phyloP scores from a whole-genome alignment of 176 grass and related monocot species.

The Olyra latifolia region DNA sequence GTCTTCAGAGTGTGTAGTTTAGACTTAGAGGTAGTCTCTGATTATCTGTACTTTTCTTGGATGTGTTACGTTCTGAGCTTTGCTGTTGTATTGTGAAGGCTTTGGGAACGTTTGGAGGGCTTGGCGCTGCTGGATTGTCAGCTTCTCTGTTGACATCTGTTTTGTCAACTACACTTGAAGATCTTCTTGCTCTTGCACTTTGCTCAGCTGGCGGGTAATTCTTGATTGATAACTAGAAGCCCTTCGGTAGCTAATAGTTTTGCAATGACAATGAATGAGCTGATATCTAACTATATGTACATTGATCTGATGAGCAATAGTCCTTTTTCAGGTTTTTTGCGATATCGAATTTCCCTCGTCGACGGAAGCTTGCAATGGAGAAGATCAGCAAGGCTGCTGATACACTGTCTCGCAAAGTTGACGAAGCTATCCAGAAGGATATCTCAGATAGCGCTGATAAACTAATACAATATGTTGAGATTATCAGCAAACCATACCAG shows the following conservation, averaged over 20 bases:
- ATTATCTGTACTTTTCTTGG: neutral
- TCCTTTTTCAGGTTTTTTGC: slow-evolving; percentile 59
- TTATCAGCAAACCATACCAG: slow-evolving; percentile 67
- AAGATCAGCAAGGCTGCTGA: slow-evolving; percentile 73
- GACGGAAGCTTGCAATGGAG: slow-evolving; percentile 53
- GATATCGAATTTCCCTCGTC: slow-evolving; percentile 80
- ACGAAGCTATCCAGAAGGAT: slow-evolving; percentile 82
- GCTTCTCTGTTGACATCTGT: slow-evolving; percentile 93
- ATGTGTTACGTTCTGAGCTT: neutral
- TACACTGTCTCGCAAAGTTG: slow-evolving; percentile 59
- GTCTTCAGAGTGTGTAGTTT: neutral
- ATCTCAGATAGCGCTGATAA: slow-evolving; percentile 51
- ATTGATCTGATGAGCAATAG: neutral
- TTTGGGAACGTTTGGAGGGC: slow-evolving; percentile 88
- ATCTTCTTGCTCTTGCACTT: slow-evolving; percentile 95
- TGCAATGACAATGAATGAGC: slow-evolving; percentile 4
- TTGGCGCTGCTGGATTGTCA: slow-evolving; percentile 86
- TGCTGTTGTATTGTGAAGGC: slow-evolving; percentile 50
- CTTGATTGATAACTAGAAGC: slow-evolving; percentile 24
- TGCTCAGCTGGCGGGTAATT: slow-evolving; percentile 94
- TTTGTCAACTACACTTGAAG: slow-evolving; percentile 81
- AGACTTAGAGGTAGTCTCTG: neutral
- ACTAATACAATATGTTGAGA: slow-evolving; percentile 63
- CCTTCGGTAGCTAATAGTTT: neutral
- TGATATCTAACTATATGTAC: neutral